Conservation (phyloP, 208 protist species). For the Crithidia sp. region DNA sequence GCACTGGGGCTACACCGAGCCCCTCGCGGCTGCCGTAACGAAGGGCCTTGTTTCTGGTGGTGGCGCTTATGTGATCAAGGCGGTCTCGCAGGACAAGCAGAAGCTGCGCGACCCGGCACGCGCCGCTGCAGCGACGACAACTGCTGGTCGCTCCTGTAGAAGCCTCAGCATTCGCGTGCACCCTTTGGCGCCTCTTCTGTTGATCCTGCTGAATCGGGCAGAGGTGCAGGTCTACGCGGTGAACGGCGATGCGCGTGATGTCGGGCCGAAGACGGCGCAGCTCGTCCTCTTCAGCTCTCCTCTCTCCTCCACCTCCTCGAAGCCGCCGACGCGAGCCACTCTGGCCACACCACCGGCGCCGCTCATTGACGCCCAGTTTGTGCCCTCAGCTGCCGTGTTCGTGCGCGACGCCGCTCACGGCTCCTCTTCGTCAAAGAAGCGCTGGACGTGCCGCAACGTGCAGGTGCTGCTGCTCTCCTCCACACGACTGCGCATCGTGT, state of each 20-base stretch:
- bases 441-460: conserved; percentile 23
- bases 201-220: conserved; percentile 21
- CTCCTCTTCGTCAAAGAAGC: background rate
- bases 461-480: conserved; percentile 36
- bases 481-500: conserved; percentile 23
- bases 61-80: conserved; percentile 38
- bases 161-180: conserved; percentile 37
- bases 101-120: conserved; percentile 8
- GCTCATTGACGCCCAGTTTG: conserved; percentile 34
- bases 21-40: conserved; percentile 22
- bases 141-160: background rate
- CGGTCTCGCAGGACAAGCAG: conserved; percentile 3
- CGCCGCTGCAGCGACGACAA: background rate
- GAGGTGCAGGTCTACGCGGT: conserved; percentile 41
- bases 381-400: conserved; percentile 31
- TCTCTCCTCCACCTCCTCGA: conserved; percentile 12
- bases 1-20: conserved; percentile 37
- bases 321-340: background rate
- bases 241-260: conserved; percentile 12
- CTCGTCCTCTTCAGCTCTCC: conserved; percentile 16
- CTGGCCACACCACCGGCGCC: background rate
- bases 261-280: conserved; percentile 6
- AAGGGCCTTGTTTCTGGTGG: conserved; percentile 16
- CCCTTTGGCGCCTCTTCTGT: conserved; percentile 44
- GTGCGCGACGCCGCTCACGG: background rate